Percentiles rank a stretch among this genome's conserved stretches.
These are phyloP conservation scores for Hibiscus trionum DNA, from an alignment of 345 rosid genomes.

Conservation along the genomic window DNA sequence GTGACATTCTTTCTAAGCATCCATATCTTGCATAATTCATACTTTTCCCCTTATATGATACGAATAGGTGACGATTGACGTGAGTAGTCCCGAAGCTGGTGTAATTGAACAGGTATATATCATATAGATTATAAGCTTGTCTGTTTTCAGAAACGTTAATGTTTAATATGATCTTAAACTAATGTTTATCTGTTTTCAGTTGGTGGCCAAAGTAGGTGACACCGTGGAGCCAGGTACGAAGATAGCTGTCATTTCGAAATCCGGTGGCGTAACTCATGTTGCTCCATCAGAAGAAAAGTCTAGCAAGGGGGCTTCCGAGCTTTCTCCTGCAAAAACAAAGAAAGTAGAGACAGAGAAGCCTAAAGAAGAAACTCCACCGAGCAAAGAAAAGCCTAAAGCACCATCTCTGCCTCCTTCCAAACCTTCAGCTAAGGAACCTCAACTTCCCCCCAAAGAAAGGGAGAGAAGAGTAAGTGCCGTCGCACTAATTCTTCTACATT, in stretches of 20 bases:
- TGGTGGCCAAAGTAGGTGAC: slow-evolving; percentile 83
- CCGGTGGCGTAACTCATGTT: slow-evolving; percentile 69
- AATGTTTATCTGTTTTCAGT: slow-evolving; percentile 27
- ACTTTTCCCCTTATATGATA: neutral
- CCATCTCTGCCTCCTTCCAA: slow-evolving; percentile 49
- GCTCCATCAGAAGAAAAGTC: slow-evolving; percentile 60
- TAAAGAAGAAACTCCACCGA: slow-evolving; percentile 39
- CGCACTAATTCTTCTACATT: neutral
- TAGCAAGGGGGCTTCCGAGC: slow-evolving; percentile 38
- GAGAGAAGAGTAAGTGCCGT: slow-evolving; percentile 71
- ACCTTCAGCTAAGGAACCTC: slow-evolving; percentile 71
- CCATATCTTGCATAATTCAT: neutral
- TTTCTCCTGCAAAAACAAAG: slow-evolving; percentile 26
- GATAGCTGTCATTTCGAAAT: slow-evolving; percentile 74
- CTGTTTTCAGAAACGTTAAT: neutral
- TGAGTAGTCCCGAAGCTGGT: slow-evolving; percentile 81
- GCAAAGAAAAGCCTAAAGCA: slow-evolving; percentile 44
- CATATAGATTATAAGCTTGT: neutral
- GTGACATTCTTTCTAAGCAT: neutral
- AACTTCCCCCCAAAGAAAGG: slow-evolving; percentile 93
- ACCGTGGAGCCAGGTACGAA: slow-evolving; percentile 89
- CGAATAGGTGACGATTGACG: slow-evolving; percentile 31
- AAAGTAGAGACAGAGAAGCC: slow-evolving; percentile 33
- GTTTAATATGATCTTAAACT: neutral
- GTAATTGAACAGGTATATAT: slow-evolving; percentile 57